These are phyloP conservation scores for Beauveria sp. DNA, from an alignment of 2,329 filamentous ascomycete species.

Conservation along the genomic window DNA sequence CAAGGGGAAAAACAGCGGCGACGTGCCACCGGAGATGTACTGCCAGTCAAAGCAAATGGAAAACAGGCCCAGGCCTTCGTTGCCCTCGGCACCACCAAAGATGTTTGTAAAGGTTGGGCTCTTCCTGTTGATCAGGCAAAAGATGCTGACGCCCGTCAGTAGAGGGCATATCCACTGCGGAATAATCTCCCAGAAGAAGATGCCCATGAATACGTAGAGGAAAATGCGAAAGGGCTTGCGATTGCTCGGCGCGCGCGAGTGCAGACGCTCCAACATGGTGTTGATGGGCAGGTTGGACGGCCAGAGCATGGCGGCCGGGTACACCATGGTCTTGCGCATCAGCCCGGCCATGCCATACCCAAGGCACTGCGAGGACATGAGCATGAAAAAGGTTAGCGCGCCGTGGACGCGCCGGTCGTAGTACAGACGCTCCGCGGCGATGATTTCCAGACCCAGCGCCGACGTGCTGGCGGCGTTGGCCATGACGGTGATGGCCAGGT, in stretches of 20 bases:
- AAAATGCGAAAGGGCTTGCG: constrained; percentile 33
- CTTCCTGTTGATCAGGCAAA: constrained; percentile 36
- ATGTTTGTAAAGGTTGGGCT: constrained; percentile 37
- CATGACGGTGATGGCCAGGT: constrained; percentile 33
- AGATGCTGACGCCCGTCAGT: constrained; percentile 27
- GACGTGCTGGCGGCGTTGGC: constrained; percentile 30
- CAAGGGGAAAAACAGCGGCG: constrained; percentile 30
- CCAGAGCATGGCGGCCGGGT: constrained; percentile 36
- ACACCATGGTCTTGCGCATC: constrained; percentile 36
- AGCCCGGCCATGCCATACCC: constrained; percentile 42
- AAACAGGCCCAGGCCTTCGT: constrained; percentile 32
- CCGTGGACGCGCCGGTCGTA: constrained; percentile 33
- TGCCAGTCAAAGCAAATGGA: constrained; percentile 33
- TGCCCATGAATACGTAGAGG: constrained; percentile 27
- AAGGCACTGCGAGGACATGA: constrained; percentile 39
- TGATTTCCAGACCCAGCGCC: constrained; percentile 26
- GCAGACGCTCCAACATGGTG: constrained; percentile 22
- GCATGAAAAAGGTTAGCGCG: constrained; percentile 34
- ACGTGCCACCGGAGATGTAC: constrained; percentile 28
- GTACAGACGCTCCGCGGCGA: constrained; percentile 39
- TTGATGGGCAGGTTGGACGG: constrained; percentile 23
- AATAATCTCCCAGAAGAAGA: constrained; percentile 40
- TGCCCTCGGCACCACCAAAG: constrained; percentile 37
- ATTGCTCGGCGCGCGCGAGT: constrained; percentile 23
- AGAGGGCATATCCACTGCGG: constrained; percentile 39